These are phyloP conservation scores for Neurospora sp. DNA, from an alignment of 495 filamentous ascomycete species.

Conservation along the genomic window DNA sequence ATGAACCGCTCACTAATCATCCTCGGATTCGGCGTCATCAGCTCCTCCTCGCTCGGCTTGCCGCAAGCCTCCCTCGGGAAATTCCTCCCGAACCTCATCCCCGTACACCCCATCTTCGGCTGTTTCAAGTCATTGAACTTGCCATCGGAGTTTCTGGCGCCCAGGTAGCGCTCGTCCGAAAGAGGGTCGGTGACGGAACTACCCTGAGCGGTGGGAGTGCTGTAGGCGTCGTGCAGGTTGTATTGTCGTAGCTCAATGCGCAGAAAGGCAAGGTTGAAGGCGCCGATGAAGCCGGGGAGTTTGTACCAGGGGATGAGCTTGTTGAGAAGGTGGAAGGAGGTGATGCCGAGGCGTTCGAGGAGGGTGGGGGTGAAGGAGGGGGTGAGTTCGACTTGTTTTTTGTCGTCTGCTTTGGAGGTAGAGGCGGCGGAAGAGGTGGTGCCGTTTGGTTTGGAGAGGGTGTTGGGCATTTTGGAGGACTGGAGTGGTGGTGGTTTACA, in stretches of 20 bases:
- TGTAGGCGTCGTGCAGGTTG: constrained; percentile 34
- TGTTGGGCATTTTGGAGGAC: neutral
- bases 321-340: constrained; percentile 26
- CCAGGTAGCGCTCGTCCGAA: constrained; percentile 14
- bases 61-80: constrained; percentile 20
- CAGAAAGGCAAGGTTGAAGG: constrained; percentile 26
- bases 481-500: neutral
- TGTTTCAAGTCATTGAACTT: constrained; percentile 27
- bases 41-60: constrained; percentile 26
- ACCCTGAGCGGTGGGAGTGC: constrained; percentile 20
- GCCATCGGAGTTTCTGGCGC: constrained; percentile 31
- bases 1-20: constrained; percentile 27
- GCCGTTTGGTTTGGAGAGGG: neutral
- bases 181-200: constrained; percentile 13
- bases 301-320: constrained; percentile 28
- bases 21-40: constrained; percentile 33
- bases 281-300: constrained; percentile 27
- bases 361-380: constrained; percentile 12
- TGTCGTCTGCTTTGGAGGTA: neutral
- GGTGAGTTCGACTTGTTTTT: neutral
- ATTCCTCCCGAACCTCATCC: constrained; percentile 35
- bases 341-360: constrained; percentile 16
- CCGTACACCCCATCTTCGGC: constrained; percentile 33
- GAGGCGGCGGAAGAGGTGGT: neutral
- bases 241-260: constrained; percentile 29